phyloP scores from a whole-genome alignment of 2,329 filamentous ascomycete species.

The Calonectria multiphialidica region DNA sequence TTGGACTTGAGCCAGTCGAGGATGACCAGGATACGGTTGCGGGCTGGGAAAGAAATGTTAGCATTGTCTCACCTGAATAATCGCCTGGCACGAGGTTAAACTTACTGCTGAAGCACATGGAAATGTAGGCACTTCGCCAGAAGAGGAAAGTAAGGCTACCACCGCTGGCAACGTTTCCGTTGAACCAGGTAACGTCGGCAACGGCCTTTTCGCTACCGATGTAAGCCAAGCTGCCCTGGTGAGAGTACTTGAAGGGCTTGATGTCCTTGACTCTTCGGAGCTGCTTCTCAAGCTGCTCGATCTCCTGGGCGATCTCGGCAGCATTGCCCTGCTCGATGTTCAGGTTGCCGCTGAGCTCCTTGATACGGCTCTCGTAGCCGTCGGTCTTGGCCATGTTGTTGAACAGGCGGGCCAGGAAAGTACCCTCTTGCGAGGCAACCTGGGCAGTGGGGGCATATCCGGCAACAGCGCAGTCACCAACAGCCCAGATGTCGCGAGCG shows the following conservation, averaged over 20 bases:
- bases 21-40: conserved; percentile 92
- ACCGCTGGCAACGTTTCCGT: conserved; percentile 94
- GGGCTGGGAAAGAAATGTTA: conserved; percentile 66
- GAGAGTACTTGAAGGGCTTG: conserved; percentile 98
- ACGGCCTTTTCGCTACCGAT: conserved; percentile 99
- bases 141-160: conserved; percentile 97
- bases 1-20: conserved; percentile 98
- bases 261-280: conserved; percentile 92
- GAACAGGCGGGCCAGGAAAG: conserved; percentile 94
- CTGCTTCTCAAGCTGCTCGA: conserved; percentile 88
- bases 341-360: conserved; percentile 72
- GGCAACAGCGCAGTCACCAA: conserved; percentile 96
- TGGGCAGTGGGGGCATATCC: conserved; percentile 98
- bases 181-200: conserved; percentile 96
- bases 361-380: conserved; percentile 80
- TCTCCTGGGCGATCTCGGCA: conserved; percentile 78
- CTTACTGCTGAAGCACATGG: conserved; percentile 99
- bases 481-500: conserved; percentile 96
- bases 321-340: conserved; percentile 74
- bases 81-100: conserved; percentile 44
- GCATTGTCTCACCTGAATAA: background rate
- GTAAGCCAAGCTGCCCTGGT: conserved; percentile 96
- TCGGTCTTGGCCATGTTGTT: conserved; percentile 99
- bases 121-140: conserved; percentile 97
- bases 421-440: conserved; percentile 95